Conservation (phyloP, 176 grass and related monocot species). For the Aegilops speltoides region DNA sequence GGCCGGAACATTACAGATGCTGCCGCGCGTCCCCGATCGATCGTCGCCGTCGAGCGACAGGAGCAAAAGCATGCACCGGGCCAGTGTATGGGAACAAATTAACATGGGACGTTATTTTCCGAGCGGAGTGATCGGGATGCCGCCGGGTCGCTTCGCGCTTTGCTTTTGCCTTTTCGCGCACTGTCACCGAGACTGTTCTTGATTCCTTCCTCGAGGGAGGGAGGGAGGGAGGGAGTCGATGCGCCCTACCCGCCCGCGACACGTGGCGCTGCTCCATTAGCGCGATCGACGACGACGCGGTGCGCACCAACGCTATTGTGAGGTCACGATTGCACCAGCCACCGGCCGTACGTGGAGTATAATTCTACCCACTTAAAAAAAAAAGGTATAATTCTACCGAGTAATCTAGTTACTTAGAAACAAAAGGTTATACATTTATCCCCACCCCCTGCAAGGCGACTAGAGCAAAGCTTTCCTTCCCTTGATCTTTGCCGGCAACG, state of each 20-base stretch:
- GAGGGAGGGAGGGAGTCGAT: too few species aligned
- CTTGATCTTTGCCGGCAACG: too few species aligned
- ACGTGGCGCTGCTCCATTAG: background rate
- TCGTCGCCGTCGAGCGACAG: background rate
- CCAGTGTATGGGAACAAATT: background rate
- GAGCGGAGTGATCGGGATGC: background rate
- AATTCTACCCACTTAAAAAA: too few species aligned
- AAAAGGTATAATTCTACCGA: too few species aligned
- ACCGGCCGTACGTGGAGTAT: too few species aligned
- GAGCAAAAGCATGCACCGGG: background rate
- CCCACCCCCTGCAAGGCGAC: too few species aligned
- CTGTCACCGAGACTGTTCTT: background rate
- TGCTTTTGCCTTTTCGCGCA: background rate
- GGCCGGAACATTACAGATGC: background rate
- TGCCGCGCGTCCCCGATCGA: too few species aligned
- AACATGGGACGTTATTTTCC: conserved; percentile 6
- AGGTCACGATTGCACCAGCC: background rate
- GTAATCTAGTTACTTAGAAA: too few species aligned
- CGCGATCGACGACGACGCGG: background rate
- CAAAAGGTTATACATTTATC: too few species aligned
- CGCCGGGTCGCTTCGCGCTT: too few species aligned
- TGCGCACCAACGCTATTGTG: background rate
- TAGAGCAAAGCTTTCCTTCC: too few species aligned
- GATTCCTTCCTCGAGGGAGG: background rate
- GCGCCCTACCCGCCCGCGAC: too few species aligned